Conservation (phyloP, 371 early-diverging fungal genomes). For the Mucor velutinosus region DNA sequence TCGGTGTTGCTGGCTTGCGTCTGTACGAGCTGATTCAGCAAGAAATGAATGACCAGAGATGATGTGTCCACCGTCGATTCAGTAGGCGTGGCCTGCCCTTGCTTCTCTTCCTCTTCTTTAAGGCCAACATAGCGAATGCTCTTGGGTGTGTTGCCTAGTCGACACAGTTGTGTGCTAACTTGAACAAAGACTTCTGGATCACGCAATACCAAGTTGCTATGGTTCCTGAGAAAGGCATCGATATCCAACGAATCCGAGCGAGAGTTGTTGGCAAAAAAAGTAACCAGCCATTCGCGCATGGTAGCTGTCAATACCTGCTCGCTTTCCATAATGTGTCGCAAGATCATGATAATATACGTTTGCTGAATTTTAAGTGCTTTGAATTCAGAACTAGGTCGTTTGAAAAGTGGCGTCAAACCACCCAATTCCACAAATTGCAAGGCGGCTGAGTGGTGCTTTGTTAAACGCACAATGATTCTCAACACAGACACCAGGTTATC, state of each 20-base stretch:
- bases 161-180: slow-evolving; percentile 11
- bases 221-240: slow-evolving; percentile 4
- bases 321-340: slow-evolving; percentile 83
- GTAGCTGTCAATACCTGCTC: slow-evolving; percentile 52
- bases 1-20: background rate
- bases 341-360: slow-evolving; percentile 69
- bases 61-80: background rate
- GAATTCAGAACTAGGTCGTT: slow-evolving; percentile 34
- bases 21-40: slow-evolving; percentile 13
- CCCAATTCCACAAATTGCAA: slow-evolving; percentile 59
- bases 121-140: slow-evolving; percentile 1
- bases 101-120: background rate
- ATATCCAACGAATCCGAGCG: background rate
- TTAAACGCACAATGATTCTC: slow-evolving; percentile 75
- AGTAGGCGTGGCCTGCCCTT: background rate
- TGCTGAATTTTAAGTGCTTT: slow-evolving; percentile 64
- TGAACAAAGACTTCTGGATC: slow-evolving; percentile 13
- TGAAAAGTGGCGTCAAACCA: slow-evolving; percentile 60
- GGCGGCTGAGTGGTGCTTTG: slow-evolving; percentile 62
- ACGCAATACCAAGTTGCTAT: slow-evolving; percentile 13
- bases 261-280: slow-evolving; percentile 29
- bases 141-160: background rate
- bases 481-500: slow-evolving; percentile 61
- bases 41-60: slow-evolving; percentile 13
- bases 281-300: slow-evolving; percentile 72